Base-by-base conservation (phyloP, 169 alveolate genomes). In the Cyclospora cayetanensis region DNA sequence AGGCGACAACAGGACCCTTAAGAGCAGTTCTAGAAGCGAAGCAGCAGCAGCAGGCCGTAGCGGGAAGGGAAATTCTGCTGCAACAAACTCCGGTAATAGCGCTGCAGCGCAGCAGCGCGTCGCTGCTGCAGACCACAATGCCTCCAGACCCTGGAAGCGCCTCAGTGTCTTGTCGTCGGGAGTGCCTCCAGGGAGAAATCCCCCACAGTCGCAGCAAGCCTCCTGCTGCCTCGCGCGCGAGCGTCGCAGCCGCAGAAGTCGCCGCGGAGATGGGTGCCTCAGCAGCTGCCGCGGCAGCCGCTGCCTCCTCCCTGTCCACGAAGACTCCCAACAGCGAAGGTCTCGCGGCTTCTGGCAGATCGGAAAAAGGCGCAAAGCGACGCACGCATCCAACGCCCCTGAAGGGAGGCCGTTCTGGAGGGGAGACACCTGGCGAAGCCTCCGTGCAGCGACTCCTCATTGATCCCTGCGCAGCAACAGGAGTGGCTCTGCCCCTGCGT, bases 1-100 rank as follows among this genome's bases (percentile, higher is more conserved):
- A 55, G 25, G 42, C 85, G 41, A 74, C 39, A 0, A 74, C 65
- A 27, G 85, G 85, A 25, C 85, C 85, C 63, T 42, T 74, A n/a
- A n/a, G n/a, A 63, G 85, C 15, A 41, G 85, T 74, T n/a, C 11
- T 46, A 0, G 85, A 74, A 41, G 85, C 85, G 12, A 74, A 74
- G 85, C 85, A 74, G 42, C 85, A 74, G n/a, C 85, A 74, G 65
- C 66, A 41, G 37, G 85, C 85, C 25, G 85, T 63, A n/a, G 85
- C 65, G 27, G 85, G 85, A 55, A 74, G 43, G 37, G n/a, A 63
- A 25, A 41, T 74, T n/a, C 34, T 74, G 85, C 85, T 74, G 85
- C 85, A 25, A 63, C 85, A 74, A n/a, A 74, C 85, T 18, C 85
- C 85, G 27, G 85, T 74, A 46, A 74, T 37, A 22, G 60, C 43